Conservation (phyloP, 306 rosid species). For the Cucurbita argyrosperma region DNA sequence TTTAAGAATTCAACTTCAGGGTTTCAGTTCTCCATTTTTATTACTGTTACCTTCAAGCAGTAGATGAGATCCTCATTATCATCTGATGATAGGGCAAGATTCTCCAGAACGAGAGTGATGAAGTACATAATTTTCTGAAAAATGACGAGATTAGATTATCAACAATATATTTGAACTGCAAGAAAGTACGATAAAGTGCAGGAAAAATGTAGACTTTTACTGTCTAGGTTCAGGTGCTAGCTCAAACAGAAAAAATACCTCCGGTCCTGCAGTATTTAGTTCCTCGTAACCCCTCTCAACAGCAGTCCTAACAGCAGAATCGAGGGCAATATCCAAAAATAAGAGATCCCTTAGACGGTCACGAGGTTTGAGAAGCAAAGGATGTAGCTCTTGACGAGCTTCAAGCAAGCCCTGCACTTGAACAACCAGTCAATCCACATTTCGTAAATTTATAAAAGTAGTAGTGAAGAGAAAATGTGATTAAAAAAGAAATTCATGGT, state of each 20-base stretch:
- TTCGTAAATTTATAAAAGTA: not conserved
- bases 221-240: not conserved
- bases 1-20: not conserved
- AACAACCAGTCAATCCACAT: not conserved
- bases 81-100: conserved; percentile 75
- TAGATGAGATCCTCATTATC: conserved; percentile 77
- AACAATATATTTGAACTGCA: conserved; percentile 7
- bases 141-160: conserved; percentile 19
- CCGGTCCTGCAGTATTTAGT: conserved; percentile 67
- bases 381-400: conserved; percentile 75
- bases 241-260: conserved; percentile 30
- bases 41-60: conserved; percentile 61
- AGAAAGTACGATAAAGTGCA: not conserved
- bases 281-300: conserved; percentile 82
- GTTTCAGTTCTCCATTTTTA: not conserved
- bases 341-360: conserved; percentile 83
- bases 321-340: conserved; percentile 94
- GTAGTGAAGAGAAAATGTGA: not conserved
- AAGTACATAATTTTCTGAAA: conserved; percentile 82
- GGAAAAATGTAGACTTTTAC: not conserved
- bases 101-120: conserved; percentile 66
- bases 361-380: conserved; percentile 51
- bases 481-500: conserved; percentile 14
- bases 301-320: conserved; percentile 89
- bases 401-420: conserved; percentile 73